Evolutionary conservation across 1,139 yeast species (phyloP).

Genomic region (Candida glucosophila): DNA sequence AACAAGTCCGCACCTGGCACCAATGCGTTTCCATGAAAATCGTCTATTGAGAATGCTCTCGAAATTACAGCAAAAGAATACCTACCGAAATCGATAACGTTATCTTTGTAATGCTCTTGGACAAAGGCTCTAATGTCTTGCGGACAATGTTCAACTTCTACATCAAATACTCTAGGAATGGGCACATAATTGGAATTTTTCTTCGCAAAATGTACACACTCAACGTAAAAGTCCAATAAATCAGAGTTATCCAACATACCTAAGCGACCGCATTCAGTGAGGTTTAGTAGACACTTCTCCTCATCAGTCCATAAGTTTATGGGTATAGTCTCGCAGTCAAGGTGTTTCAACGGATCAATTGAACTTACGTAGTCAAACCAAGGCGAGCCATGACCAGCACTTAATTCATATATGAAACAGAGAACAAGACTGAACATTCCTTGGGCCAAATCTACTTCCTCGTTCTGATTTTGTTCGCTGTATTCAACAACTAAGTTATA

Average conservation of each 20-base stretch:
- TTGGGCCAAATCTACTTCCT: slow-evolving; percentile 23
- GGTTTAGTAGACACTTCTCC: slow-evolving; percentile 40
- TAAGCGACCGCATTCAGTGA: slow-evolving; percentile 61
- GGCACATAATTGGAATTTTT: slow-evolving; percentile 15
- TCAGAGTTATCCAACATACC: slow-evolving; percentile 58
- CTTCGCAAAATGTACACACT: slow-evolving; percentile 43
- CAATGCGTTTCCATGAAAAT: slow-evolving; percentile 61
- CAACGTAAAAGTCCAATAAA: slow-evolving; percentile 43
- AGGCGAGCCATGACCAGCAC: slow-evolving; percentile 49
- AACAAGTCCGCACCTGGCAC: slow-evolving; percentile 92
- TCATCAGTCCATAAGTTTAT: slow-evolving; percentile 58
- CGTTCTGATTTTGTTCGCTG: slow-evolving; percentile 18
- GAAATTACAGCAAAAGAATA: slow-evolving; percentile 56
- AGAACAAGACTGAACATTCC: slow-evolving; percentile 64
- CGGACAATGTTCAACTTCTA: slow-evolving; percentile 6
- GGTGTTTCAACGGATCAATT: slow-evolving; percentile 29
- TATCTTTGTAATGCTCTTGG: slow-evolving; percentile 9
- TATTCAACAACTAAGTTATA: slow-evolving; percentile 61
- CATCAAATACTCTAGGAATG: slow-evolving; percentile 31
- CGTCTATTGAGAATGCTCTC: slow-evolving; percentile 75
- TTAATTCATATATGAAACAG: slow-evolving; percentile 63
- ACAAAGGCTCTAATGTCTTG: slow-evolving; percentile 4
- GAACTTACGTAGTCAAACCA: slow-evolving; percentile 64
- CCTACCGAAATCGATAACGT: slow-evolving; percentile 39
- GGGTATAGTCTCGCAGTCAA: slow-evolving; percentile 31